Evolutionary conservation across 257 asterid species (phyloP).

Genomic region (Leptodermis oblonga): DNA sequence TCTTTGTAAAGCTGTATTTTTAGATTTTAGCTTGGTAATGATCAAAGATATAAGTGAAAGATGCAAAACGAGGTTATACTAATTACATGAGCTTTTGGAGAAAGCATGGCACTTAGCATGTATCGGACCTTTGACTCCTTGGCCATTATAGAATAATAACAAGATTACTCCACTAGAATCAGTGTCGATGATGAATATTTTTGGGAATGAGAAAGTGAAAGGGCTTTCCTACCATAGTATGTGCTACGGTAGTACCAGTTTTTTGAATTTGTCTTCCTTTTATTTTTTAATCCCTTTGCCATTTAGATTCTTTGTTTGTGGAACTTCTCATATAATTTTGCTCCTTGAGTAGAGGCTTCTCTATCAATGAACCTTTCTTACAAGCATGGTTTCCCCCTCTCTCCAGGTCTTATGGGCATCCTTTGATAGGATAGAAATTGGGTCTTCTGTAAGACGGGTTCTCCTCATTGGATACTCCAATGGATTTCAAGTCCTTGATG

Average conservation of each 20-base stretch:
- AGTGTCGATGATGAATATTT: neutral
- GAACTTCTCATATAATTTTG: neutral
- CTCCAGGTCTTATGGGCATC: slow-evolving; percentile 47
- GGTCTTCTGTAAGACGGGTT: slow-evolving; percentile 29
- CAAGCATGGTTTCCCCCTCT: neutral
- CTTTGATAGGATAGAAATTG: slow-evolving; percentile 37
- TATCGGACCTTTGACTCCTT: neutral
- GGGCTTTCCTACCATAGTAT: neutral
- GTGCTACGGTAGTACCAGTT: neutral
- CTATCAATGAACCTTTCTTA: neutral
- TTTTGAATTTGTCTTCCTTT: neutral
- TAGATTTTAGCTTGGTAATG: neutral
- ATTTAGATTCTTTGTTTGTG: neutral
- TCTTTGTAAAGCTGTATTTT: neutral
- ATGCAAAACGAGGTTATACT: neutral
- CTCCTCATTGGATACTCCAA: slow-evolving; percentile 46
- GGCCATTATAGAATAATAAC: neutral
- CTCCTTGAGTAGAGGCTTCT: neutral
- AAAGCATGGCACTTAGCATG: neutral
- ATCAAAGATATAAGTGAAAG: too few species aligned
- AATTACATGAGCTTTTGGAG: neutral
- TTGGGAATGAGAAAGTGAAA: neutral
- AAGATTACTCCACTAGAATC: neutral
- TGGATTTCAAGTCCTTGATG: slow-evolving; percentile 51
- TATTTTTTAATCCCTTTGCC: neutral